Evolutionary conservation across 441 rosid genomes (phyloP).

Genomic region (Adansonia gregorii): DNA sequence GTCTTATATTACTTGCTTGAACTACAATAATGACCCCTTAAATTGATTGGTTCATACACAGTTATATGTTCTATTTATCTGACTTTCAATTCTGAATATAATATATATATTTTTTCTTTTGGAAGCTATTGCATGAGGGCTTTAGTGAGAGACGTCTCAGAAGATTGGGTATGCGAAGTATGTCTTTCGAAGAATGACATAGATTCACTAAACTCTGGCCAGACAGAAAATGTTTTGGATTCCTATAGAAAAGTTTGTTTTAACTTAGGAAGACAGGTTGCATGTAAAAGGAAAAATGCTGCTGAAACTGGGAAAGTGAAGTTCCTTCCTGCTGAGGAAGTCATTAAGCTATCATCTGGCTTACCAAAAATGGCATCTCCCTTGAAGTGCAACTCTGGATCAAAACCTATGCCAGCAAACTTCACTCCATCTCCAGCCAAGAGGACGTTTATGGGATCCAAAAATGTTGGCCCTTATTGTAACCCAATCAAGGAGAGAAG

Average conservation of each 20-base stretch:
- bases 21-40: not conserved
- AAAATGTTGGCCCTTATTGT: constrained; percentile 25
- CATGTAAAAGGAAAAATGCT: constrained; percentile 32
- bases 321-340: constrained; percentile 50
- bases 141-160: not conserved
- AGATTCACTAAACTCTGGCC: constrained; percentile 31
- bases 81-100: constrained; percentile 1
- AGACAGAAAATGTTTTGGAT: constrained; percentile 30
- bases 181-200: constrained; percentile 29
- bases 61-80: not conserved
- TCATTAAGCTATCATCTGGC: constrained; percentile 38
- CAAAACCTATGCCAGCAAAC: constrained; percentile 29
- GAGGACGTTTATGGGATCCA: constrained; percentile 32
- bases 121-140: constrained; percentile 52
- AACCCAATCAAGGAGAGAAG: constrained; percentile 24
- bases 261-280: constrained; percentile 31
- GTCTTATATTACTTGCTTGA: not conserved
- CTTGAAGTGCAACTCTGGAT: constrained; percentile 20
- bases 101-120: not conserved
- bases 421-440: constrained; percentile 17
- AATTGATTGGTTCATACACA: constrained; percentile 9
- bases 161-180: constrained; percentile 53
- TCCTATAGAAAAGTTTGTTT: constrained; percentile 28
- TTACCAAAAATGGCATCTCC: constrained; percentile 8
- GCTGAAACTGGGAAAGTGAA: constrained; percentile 46